Conservation (phyloP, 371 early-diverging fungal species). For the Mucor mucedo region DNA sequence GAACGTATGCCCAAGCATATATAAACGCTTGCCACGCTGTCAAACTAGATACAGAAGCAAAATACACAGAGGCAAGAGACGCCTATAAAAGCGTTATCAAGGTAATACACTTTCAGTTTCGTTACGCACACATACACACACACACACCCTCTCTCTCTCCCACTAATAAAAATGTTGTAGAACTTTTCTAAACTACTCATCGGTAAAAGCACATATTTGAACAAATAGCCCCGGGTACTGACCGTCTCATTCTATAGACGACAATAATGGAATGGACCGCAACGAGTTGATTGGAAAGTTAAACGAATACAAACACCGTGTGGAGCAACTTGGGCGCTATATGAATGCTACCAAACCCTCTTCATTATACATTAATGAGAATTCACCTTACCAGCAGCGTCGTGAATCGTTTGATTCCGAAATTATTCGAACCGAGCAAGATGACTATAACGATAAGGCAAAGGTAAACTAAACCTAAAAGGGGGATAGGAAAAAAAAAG, state of each 20-base stretch:
- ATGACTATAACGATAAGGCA: conserved; percentile 40
- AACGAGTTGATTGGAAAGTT: conserved; percentile 42
- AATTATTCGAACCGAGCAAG: conserved; percentile 27
- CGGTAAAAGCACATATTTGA: conserved; percentile 4
- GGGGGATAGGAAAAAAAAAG: neutral
- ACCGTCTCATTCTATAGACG: conserved; percentile 6
- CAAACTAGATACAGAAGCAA: conserved; percentile 50
- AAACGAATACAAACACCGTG: conserved; percentile 45
- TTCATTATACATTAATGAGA: conserved; percentile 28
- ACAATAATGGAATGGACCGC: conserved; percentile 20
- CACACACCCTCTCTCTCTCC: neutral
- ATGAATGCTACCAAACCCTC: conserved; percentile 22
- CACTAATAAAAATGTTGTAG: conserved; percentile 3
- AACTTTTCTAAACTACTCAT: conserved; percentile 25
- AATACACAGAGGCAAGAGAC: conserved; percentile 49
- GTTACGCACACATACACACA: neutral
- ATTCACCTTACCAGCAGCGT: conserved; percentile 31
- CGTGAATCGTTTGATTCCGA: conserved; percentile 36
- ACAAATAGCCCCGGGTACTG: neutral
- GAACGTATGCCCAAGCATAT: conserved; percentile 56
- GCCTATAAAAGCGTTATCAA: conserved; percentile 55
- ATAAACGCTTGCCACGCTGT: conserved; percentile 55
- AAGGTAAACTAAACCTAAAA: conserved; percentile 28
- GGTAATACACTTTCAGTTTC: conserved; percentile 36
- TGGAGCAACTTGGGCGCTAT: conserved; percentile 42